These are phyloP conservation scores for Spergularia marina DNA, from an alignment of 148 eudicot species.

Conservation along the genomic window DNA sequence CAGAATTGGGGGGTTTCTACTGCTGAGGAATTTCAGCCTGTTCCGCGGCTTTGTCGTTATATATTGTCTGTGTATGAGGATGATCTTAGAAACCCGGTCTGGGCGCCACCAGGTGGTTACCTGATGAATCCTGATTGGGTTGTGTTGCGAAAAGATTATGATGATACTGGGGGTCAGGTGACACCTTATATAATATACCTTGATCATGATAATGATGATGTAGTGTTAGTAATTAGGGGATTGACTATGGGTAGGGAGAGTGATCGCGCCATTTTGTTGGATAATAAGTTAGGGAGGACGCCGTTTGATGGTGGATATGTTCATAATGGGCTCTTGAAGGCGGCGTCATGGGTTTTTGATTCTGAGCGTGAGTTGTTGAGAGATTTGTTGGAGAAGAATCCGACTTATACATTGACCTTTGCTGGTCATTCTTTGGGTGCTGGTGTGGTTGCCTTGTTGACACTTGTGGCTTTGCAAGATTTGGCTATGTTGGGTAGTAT, in stretches of 20 bases:
- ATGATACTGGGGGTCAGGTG: conserved; percentile 58
- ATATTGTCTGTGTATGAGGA: conserved; percentile 77
- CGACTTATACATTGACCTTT: conserved; percentile 75
- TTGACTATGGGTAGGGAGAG: conserved; percentile 74
- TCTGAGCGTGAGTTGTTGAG: conserved; percentile 54
- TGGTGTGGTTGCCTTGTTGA: conserved; percentile 71
- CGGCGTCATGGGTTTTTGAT: conserved; percentile 78
- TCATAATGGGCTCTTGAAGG: conserved; percentile 82
- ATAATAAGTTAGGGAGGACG: conserved; percentile 78
- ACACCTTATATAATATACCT: conserved; percentile 81
- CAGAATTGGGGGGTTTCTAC: conserved; percentile 79
- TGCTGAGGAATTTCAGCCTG: conserved; percentile 69
- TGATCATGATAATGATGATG: conserved; percentile 73
- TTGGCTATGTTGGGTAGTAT: conserved; percentile 60
- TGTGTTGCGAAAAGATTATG: conserved; percentile 50
- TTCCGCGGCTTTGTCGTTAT: conserved; percentile 73
- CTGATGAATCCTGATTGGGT: conserved; percentile 82
- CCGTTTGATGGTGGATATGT: conserved; percentile 88
- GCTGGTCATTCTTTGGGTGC: conserved; percentile 96
- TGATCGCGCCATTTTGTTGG: conserved; percentile 72
- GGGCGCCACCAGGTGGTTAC: conserved; percentile 94
- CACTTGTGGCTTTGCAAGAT: conserved; percentile 66
- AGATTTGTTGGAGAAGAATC: conserved; percentile 61
- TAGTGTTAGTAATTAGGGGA: conserved; percentile 79
- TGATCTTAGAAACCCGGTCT: conserved; percentile 77